Evolutionary conservation across 805 yeast genomes (phyloP).

Genomic region (Kodamaea jinghongensis): DNA sequence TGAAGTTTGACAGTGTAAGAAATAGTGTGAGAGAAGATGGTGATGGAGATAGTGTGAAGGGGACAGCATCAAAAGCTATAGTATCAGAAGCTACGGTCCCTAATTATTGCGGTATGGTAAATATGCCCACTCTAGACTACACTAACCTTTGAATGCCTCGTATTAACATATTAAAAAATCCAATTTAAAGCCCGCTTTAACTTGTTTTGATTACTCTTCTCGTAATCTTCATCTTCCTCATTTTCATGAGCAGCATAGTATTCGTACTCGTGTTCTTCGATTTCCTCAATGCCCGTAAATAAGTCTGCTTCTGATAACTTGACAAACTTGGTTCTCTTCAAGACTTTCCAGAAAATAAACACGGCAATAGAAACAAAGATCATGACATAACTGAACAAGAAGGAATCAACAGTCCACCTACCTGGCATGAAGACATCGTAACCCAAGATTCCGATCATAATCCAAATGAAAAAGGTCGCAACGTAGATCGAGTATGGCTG

Average conservation of each 20-base stretch:
- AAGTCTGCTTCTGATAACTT: conserved; percentile 48
- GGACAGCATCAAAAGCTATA: too few species aligned
- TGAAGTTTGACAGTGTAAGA: too few species aligned
- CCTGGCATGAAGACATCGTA: conserved; percentile 69
- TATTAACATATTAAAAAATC: conserved; percentile 16
- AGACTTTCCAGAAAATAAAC: conserved; percentile 35
- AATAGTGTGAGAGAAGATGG: too few species aligned
- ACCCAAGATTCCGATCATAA: conserved; percentile 59
- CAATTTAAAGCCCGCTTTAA: conserved; percentile 17
- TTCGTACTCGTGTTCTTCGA: conserved; percentile 49
- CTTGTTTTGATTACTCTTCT: conserved; percentile 7
- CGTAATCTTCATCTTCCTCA: conserved; percentile 12
- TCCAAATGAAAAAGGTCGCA: conserved; percentile 30
- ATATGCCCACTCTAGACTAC: too few species aligned
- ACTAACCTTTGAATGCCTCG: too few species aligned
- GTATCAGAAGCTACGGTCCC: too few species aligned
- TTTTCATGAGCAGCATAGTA: conserved; percentile 36
- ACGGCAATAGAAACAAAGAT: conserved; percentile 46
- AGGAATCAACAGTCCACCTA: conserved; percentile 57
- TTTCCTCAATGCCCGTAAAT: conserved; percentile 42
- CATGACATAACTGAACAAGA: conserved; percentile 71
- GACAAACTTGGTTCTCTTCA: conserved; percentile 36
- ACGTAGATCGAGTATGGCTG: conserved; percentile 39
- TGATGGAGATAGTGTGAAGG: too few species aligned
- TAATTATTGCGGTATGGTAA: too few species aligned